Conservation (phyloP, 106 monocot genomes). For the Dioscorea alata region DNA sequence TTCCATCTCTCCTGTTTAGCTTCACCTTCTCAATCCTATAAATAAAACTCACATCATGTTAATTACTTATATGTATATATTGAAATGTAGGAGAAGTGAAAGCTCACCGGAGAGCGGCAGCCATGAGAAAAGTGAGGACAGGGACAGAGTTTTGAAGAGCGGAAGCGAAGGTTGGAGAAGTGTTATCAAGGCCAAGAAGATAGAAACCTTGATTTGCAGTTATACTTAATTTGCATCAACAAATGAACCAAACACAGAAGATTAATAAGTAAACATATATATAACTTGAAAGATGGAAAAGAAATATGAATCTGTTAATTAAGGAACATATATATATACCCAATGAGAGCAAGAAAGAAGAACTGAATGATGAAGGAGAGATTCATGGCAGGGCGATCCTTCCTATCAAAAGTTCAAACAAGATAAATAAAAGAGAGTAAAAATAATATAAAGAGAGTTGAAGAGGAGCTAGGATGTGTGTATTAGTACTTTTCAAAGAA, state of each 20-base stretch:
- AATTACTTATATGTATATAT: not conserved
- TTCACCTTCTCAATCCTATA: conserved; percentile 79
- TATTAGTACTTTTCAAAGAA: conserved; percentile 80
- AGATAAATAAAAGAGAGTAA: not conserved
- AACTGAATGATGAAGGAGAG: conserved; percentile 51
- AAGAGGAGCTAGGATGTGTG: not conserved
- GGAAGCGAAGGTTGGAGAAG: conserved; percentile 85
- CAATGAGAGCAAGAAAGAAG: conserved; percentile 64
- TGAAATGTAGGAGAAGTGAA: not conserved
- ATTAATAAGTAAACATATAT: not conserved
- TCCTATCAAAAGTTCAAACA: conserved; percentile 20
- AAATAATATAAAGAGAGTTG: not conserved
- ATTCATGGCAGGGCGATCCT: conserved; percentile 50
- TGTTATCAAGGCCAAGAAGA: conserved; percentile 77
- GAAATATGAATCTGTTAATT: not conserved
- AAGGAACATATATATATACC: conserved; percentile 21
- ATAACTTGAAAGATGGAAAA: not conserved
- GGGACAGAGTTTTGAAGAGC: conserved; percentile 89
- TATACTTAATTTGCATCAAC: conserved; percentile 27
- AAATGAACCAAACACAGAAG: no score
- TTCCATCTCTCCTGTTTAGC: conserved; percentile 65
- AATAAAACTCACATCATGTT: not conserved
- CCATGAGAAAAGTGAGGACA: conserved; percentile 86
- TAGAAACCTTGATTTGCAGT: conserved; percentile 91
- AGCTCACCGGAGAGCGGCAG: conserved; percentile 57